A percentile compares a stretch with the other conserved stretches of the same genome.
phyloP scores from a whole-genome alignment of 768 basidiomycete species.

The Tricholoma terreum region DNA sequence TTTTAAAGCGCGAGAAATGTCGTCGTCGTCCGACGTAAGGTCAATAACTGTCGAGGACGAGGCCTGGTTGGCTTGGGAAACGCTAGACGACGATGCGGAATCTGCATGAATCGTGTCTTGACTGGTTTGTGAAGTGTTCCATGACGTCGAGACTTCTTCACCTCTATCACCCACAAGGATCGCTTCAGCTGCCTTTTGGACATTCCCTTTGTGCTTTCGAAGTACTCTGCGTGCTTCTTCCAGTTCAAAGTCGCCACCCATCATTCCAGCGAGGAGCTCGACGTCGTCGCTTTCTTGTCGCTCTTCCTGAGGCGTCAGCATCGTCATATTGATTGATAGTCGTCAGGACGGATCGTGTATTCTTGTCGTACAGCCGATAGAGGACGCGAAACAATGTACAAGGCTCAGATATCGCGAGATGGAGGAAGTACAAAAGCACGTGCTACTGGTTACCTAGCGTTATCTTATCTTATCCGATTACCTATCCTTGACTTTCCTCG shows the following conservation, averaged over 20 bases:
- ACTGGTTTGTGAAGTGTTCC: constrained; percentile 20
- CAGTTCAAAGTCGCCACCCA: constrained; percentile 35
- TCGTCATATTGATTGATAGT: not conserved
- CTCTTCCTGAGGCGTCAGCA: constrained; percentile 25
- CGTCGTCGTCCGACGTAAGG: constrained; percentile 59
- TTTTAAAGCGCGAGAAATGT: constrained; percentile 47
- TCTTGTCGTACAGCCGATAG: not conserved
- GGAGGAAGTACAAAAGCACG: not conserved
- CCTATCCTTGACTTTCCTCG: constrained; percentile 52
- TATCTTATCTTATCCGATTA: not conserved
- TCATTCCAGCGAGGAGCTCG: constrained; percentile 31
- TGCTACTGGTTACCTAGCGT: no score
- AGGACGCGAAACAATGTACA: not conserved
- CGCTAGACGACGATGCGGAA: constrained; percentile 3
- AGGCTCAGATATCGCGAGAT: not conserved
- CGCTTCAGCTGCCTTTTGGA: constrained; percentile 53
- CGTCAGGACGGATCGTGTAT: not conserved
- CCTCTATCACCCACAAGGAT: constrained; percentile 51
- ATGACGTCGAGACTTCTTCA: constrained; percentile 19
- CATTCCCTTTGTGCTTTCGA: constrained; percentile 57
- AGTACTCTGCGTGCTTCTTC: constrained; percentile 54
- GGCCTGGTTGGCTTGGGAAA: constrained; percentile 12
- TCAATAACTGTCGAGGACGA: constrained; percentile 46
- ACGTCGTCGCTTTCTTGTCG: constrained; percentile 29
- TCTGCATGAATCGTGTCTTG: constrained; percentile 17